Evolutionary conservation across 768 basidiomycete genomes (phyloP).

Genomic region (Hydnomerulius pinastri): DNA sequence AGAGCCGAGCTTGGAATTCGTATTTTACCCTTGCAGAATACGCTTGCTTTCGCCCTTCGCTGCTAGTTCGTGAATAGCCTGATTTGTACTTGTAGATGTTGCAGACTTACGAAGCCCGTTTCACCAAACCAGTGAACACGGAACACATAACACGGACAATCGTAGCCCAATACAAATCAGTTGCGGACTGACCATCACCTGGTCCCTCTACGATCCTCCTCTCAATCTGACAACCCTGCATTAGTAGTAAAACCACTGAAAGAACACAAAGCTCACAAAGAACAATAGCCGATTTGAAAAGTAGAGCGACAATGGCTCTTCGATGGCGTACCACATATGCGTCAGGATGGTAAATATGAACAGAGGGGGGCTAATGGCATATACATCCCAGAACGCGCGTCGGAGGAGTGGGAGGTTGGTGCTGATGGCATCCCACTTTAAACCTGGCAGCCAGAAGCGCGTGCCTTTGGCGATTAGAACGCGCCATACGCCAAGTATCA

Average conservation of each 20-base stretch:
- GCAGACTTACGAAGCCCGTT: slow-evolving; percentile 19
- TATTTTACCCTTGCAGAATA: slow-evolving; percentile 23
- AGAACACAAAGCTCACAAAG: slow-evolving; percentile 11
- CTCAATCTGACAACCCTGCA: slow-evolving; percentile 21
- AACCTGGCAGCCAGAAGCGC: slow-evolving; percentile 1
- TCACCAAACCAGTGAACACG: slow-evolving; percentile 14
- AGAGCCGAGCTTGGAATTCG: slow-evolving; percentile 20
- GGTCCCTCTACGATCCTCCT: slow-evolving; percentile 8
- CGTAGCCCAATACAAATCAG: slow-evolving; percentile 13
- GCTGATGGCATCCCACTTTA: slow-evolving; percentile 9
- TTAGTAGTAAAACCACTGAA: background rate
- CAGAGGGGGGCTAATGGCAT: slow-evolving; percentile 21
- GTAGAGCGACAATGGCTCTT: slow-evolving; percentile 20
- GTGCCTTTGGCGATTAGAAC: slow-evolving; percentile 17
- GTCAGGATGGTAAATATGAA: slow-evolving; percentile 11
- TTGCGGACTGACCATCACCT: background rate
- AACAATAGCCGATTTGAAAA: slow-evolving; percentile 23
- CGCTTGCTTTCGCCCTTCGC: background rate
- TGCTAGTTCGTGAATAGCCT: background rate
- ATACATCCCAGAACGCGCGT: slow-evolving; percentile 22
- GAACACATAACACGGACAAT: slow-evolving; percentile 17
- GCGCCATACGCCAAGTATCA: slow-evolving; percentile 26
- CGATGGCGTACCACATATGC: slow-evolving; percentile 21
- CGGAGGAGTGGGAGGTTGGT: slow-evolving; percentile 4
- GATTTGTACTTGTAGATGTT: background rate